phyloP scores from a whole-genome alignment of 2,329 filamentous ascomycete species.

The Stenocarpella maydis region DNA sequence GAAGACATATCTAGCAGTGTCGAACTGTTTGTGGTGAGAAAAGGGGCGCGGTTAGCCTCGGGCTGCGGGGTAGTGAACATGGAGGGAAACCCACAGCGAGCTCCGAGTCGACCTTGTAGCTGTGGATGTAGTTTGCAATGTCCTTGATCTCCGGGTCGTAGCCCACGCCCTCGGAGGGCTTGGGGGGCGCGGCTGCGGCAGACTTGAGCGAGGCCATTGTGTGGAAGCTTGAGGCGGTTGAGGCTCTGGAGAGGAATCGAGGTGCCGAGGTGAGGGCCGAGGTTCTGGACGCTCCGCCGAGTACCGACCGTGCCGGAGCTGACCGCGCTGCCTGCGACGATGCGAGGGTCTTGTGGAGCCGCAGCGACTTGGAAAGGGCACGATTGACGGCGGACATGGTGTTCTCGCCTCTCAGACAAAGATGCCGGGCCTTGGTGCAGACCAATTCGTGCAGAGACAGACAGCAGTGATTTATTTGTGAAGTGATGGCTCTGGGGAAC shows the following conservation, averaged over 20 bases:
- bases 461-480: background rate
- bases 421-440: background rate
- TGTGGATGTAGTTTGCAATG: slow-evolving; percentile 94
- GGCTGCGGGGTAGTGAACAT: slow-evolving; percentile 27
- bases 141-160: slow-evolving; percentile 95
- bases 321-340: slow-evolving; percentile 47
- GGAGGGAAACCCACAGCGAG: slow-evolving; percentile 72
- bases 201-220: slow-evolving; percentile 58
- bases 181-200: slow-evolving; percentile 53
- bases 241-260: slow-evolving; percentile 42
- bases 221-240: slow-evolving; percentile 53
- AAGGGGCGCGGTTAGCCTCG: slow-evolving; percentile 37
- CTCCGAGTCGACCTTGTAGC: slow-evolving; percentile 88
- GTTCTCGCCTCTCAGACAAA: slow-evolving; percentile 13
- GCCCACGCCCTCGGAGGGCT: slow-evolving; percentile 61
- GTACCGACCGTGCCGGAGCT: slow-evolving; percentile 40
- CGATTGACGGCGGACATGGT: slow-evolving; percentile 51
- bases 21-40: slow-evolving; percentile 66
- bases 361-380: slow-evolving; percentile 63
- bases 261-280: slow-evolving; percentile 41
- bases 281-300: slow-evolving; percentile 33
- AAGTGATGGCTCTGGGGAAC: background rate
- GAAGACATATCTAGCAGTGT: slow-evolving; percentile 96
- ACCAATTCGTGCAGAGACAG: background rate
- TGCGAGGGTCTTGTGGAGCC: slow-evolving; percentile 52